Base-by-base conservation (phyloP, 495 filamentous ascomycete genomes). In the Aspergillus mulundensis region DNA sequence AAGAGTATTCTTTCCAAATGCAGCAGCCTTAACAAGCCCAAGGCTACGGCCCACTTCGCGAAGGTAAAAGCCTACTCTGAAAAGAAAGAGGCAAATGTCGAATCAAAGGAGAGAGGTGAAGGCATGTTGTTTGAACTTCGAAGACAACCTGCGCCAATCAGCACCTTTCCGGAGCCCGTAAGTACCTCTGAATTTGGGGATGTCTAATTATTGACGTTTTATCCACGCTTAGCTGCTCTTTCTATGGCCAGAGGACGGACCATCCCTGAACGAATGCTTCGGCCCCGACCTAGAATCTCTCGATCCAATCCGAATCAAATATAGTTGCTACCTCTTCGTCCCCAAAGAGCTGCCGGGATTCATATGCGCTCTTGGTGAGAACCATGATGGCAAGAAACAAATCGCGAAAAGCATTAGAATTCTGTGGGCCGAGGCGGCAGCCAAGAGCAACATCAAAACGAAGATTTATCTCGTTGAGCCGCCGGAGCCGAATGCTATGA, bases 241-340 rank as follows among this genome's bases (percentile, higher is more conserved):
- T 40, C 47, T 73, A 10, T 81, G 77, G 80, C 75, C 76, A 19
- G 55, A 55, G 1, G 64, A 77, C 20, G 71, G 75, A 19, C 63
- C 70, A 5, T 58, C 63, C 1, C 62, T 76, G 4, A 56, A 60
- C 11, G 63, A 74, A 11, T 56, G 72, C 5, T 65, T 85, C 34
- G 82, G 81, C 2, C 30, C 46, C 5, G 63, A 71, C 14, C 68
- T 81, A 4, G 77, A 82, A 56, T 67, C 67, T 10, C 67, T 84
- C 10, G 75, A 83, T 50, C 30, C 47, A 15, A 71, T 85, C 21
- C 68, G 80, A 18, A 59, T 57, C 1, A 62, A 61, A 20, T 78
- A 69, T 42, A 59, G 67, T 14, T 63, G 56, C 41, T 58, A 61
- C 25, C 4, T 62, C 6, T 67, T 68, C 15, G 53, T 60, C 12